Evolutionary conservation across 1,284 basidiomycete species (phyloP), one percentile per base, ranked within the genome.

Genomic region (Ganoderma lucidum): DNA sequence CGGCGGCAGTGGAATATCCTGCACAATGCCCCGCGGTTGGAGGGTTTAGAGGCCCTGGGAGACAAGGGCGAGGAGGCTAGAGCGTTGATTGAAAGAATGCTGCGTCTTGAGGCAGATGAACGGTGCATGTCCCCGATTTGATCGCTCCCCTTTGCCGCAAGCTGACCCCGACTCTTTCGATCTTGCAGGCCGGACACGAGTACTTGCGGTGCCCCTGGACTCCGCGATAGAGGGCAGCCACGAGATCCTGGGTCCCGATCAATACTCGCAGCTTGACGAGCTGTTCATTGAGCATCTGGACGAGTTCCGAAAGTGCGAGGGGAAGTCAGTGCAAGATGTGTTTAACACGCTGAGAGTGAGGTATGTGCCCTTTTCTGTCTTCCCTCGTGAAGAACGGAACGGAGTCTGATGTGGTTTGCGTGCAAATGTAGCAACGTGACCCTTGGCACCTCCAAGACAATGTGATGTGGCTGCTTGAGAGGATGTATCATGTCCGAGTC

Each of bases 281-380:
- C 85, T 92, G 15, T 96, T 99, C 79, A 90, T 97, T 65, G 96
- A 97, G 65, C 98, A 96, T 78, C 82, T 99, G 63, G 96, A 97
- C 70, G 99, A 99, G 82, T 98, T 96, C 83, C 87, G 96, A 76
- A 97, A 99, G 81, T 99, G 99, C 80, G 96, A 99, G 78, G 93
- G 93, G 30, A 85, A 86, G 76, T 94, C 93, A 56, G 93, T 99
- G 8, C 93, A 98, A 74, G 98, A 99, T 81, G 82, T 99, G 28
- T 80, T 99, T 64, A 88, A 97, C 60, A 97, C 97, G 1, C 83
- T 99, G 78, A 86, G 98, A 70, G 99, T 81, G 99, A 99, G 86
- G 96, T 95, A 66, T 65, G 89, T 81, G 35, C 35, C 35, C 3
- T 35, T 35, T 35, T 35, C 35, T 35, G 35, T 8, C 8, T 3